Evolutionary conservation across 805 yeast species (phyloP), one percentile per base, ranked within the genome.

Genomic region (Kazachstania viticola): DNA sequence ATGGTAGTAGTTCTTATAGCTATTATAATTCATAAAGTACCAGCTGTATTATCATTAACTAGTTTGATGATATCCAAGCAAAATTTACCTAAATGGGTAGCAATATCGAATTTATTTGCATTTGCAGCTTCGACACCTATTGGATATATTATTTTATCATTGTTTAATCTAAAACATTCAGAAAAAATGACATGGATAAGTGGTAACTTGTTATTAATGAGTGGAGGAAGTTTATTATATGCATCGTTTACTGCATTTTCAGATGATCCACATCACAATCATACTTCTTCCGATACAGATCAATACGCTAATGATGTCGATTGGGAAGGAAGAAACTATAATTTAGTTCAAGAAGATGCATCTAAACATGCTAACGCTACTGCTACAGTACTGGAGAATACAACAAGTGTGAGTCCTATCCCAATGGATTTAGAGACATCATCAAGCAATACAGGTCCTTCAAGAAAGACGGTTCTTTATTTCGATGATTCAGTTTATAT

Each of bases 11-110:
- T 75, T 30, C 60, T 73, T 17, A 34, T 72, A n/a, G 72, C 77
- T 14, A 70, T 77, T 16, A 61, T 73, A 17, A 56, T 74, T 13
- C 83, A 77, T 51, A 77, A 76, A 44, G 49, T 76, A 7, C 84
- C 84, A 0, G 75, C 82, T 0, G 64, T 75, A 1, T 66, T 76
- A 41, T 76, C 81, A 17, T 56, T 77, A 27, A 51, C 69, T 9
- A 62, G 77, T 12, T 47, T 76, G 6, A 57, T 76, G 46, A 41
- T 53, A 4, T 45, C 71, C 3, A 58, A 56, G 32, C 65, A 64
- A 31, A 59, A 61, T 5, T 39, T 67, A 3, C 44, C 61, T 9
- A 42, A 49, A 22, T 45, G 51, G 31, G 54, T 61, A 27, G 59
- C 69, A 4, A 35, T 64, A 5, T 49, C 65, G 17, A 79, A 76